A percentile compares a stretch with the other conserved stretches of the same genome.
Conservation (phyloP, 1,284 basidiomycete species). For the Apiotrichum siamense region DNA sequence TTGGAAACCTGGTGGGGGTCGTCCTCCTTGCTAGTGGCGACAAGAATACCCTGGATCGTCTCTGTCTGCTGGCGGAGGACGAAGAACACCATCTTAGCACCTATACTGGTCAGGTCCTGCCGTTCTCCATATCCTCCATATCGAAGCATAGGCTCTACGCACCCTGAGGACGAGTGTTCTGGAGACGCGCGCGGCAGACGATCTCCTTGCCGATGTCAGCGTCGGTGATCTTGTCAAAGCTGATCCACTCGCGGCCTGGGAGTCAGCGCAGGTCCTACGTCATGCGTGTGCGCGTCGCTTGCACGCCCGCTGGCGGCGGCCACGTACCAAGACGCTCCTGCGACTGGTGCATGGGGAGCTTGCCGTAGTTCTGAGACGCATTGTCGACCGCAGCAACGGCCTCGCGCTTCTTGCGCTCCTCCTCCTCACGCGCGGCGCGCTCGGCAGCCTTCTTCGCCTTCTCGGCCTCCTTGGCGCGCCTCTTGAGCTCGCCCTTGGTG, state of each 20-base stretch:
- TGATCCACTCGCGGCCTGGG: constrained; percentile 51
- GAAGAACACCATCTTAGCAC: constrained; percentile 88
- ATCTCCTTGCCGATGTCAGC: constrained; percentile 71
- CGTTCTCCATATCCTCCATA: no score
- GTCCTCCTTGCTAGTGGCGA: constrained; percentile 49
- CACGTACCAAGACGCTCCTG: constrained; percentile 55
- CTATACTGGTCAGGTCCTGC: no score
- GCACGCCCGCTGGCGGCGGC: constrained; percentile 1
- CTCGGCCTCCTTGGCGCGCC: constrained; percentile 83
- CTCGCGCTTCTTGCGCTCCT: constrained; percentile 66
- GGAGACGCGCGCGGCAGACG: constrained; percentile 80
- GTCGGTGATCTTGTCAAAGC: constrained; percentile 64
- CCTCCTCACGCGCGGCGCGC: constrained; percentile 69
- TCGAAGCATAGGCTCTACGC: constrained; percentile 35
- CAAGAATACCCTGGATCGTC: constrained; percentile 83
- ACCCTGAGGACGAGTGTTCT: constrained; percentile 85
- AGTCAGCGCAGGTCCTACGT: constrained; percentile 12
- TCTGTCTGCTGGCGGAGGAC: constrained; percentile 82
- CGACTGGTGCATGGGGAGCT: constrained; percentile 86
- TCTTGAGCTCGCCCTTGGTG: constrained; percentile 88
- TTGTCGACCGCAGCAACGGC: constrained; percentile 74
- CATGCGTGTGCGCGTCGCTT: constrained; percentile 12
- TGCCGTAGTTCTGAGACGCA: constrained; percentile 80
- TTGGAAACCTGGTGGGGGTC: constrained; percentile 81
- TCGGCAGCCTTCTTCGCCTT: constrained; percentile 87